These are phyloP conservation scores for Lachancea sp. DNA, from an alignment of 805 yeast genomes.

Conservation along the genomic window DNA sequence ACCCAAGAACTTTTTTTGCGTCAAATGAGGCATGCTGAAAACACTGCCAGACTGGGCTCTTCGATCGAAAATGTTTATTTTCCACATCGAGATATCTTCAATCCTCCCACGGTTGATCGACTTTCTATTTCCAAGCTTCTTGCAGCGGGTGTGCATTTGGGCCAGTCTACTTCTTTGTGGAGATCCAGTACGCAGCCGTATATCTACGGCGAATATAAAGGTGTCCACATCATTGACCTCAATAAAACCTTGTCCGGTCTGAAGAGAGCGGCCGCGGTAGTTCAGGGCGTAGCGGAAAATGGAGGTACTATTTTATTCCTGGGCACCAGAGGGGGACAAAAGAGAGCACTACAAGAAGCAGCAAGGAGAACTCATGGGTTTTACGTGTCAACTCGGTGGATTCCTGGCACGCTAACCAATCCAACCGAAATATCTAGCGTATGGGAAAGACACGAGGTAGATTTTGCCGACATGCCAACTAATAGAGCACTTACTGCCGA, in stretches of 20 bases:
- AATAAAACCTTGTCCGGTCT: conserved; percentile 73
- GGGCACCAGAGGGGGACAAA: conserved; percentile 78
- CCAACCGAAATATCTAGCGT: conserved; percentile 54
- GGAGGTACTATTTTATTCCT: conserved; percentile 84
- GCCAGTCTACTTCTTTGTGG: conserved; percentile 77
- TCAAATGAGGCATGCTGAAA: conserved; percentile 54
- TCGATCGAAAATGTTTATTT: conserved; percentile 51
- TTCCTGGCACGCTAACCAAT: conserved; percentile 91
- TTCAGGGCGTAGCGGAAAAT: conserved; percentile 69
- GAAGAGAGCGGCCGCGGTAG: conserved; percentile 79
- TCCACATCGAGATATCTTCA: conserved; percentile 59
- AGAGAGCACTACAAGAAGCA: conserved; percentile 67
- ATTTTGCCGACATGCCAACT: conserved; percentile 64
- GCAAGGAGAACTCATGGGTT: conserved; percentile 73
- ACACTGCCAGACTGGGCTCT: conserved; percentile 59
- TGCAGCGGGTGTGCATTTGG: conserved; percentile 93
- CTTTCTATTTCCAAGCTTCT: conserved; percentile 63
- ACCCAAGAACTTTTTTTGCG: conserved; percentile 72
- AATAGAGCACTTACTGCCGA: conserved; percentile 47
- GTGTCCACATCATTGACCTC: conserved; percentile 84
- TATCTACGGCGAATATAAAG: conserved; percentile 81
- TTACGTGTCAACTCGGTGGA: conserved; percentile 81
- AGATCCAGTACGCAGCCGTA: conserved; percentile 80
- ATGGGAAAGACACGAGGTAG: conserved; percentile 69
- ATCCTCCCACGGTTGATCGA: conserved; percentile 52